Conservation (phyloP, 2,329 filamentous ascomycete genomes). For the Colletotrichum spinosum region DNA sequence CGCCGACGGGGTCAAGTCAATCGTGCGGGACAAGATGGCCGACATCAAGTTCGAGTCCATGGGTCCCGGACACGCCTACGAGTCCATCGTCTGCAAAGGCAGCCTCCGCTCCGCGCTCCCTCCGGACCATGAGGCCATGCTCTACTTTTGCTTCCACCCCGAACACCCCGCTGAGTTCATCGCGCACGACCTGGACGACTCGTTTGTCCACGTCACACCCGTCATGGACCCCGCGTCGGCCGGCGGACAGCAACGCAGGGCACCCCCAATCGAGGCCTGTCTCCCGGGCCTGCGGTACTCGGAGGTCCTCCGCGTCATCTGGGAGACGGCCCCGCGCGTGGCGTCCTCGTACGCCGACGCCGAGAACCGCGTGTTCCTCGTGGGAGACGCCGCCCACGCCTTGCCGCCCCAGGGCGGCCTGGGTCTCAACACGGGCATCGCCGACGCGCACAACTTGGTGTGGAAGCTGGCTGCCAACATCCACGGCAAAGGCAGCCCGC, state of each 20-base stretch:
- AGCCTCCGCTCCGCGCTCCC: constrained; percentile 29
- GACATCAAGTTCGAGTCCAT: constrained; percentile 24
- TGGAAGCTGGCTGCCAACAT: constrained; percentile 55
- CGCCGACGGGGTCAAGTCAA: constrained; percentile 28
- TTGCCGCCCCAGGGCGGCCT: constrained; percentile 68
- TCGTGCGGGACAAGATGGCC: constrained; percentile 17
- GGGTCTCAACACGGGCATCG: constrained; percentile 69
- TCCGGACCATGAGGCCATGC: constrained; percentile 26
- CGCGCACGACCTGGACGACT: constrained; percentile 21
- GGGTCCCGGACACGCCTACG: constrained; percentile 22
- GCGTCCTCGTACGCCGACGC: constrained; percentile 19
- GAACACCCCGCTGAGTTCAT: constrained; percentile 31
- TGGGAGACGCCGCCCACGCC: constrained; percentile 68
- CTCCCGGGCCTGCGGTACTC: constrained; percentile 25
- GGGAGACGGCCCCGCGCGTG: constrained; percentile 27
- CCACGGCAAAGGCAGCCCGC: constrained; percentile 4
- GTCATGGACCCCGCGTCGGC: constrained; percentile 18
- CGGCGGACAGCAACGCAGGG: constrained; percentile 1
- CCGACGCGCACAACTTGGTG: constrained; percentile 65
- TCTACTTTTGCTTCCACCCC: constrained; percentile 33
- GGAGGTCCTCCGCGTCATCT: constrained; percentile 24
- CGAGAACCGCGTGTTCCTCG: constrained; percentile 51
- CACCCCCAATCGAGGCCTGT: constrained; percentile 28
- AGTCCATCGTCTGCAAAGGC: constrained; percentile 26
- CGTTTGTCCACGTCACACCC: constrained; percentile 27